A percentile compares a stretch with the other conserved stretches of the same genome.
phyloP scores from a whole-genome alignment of 2,329 filamentous ascomycete species.

The Phialemonium atrogriseum region DNA sequence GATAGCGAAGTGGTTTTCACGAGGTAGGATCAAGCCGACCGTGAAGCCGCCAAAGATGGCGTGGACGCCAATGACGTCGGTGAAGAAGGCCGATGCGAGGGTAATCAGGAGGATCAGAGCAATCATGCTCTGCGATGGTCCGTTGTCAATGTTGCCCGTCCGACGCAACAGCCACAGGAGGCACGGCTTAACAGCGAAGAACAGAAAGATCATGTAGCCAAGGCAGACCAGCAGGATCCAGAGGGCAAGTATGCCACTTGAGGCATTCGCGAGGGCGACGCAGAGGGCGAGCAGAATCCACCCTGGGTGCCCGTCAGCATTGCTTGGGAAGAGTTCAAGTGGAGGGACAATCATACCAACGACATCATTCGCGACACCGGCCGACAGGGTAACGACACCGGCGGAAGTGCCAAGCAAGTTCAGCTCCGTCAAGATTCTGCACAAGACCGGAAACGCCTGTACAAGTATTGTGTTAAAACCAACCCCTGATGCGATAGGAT shows the following conservation, averaged over 20 bases:
- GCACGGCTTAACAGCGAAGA: conserved; percentile 61
- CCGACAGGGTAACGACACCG: conserved; percentile 80
- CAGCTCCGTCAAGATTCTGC: conserved; percentile 84
- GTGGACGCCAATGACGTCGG: conserved; percentile 82
- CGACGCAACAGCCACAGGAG: conserved; percentile 68
- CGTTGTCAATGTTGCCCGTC: conserved; percentile 74
- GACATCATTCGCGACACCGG: conserved; percentile 89
- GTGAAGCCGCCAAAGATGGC: conserved; percentile 92
- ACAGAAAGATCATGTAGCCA: conserved; percentile 69
- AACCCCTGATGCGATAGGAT: no score
- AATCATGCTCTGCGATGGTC: conserved; percentile 78
- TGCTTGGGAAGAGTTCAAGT: no score
- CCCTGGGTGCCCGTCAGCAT: no score
- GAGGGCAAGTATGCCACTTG: conserved; percentile 70
- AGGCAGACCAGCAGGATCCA: conserved; percentile 72
- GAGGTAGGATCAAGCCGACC: conserved; percentile 80
- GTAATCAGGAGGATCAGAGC: conserved; percentile 74
- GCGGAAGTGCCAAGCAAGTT: conserved; percentile 78
- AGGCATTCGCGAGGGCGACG: conserved; percentile 85
- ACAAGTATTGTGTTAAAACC: no score
- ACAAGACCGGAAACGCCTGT: conserved; percentile 86
- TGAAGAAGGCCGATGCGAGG: conserved; percentile 76
- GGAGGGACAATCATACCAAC: no score
- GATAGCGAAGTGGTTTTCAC: conserved; percentile 83
- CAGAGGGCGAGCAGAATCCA: conserved; percentile 93